A percentile compares a stretch with the other conserved stretches of the same genome.
Evolutionary conservation across 1,284 basidiomycete genomes (phyloP).

Genomic region (Puccinia novopanici): DNA sequence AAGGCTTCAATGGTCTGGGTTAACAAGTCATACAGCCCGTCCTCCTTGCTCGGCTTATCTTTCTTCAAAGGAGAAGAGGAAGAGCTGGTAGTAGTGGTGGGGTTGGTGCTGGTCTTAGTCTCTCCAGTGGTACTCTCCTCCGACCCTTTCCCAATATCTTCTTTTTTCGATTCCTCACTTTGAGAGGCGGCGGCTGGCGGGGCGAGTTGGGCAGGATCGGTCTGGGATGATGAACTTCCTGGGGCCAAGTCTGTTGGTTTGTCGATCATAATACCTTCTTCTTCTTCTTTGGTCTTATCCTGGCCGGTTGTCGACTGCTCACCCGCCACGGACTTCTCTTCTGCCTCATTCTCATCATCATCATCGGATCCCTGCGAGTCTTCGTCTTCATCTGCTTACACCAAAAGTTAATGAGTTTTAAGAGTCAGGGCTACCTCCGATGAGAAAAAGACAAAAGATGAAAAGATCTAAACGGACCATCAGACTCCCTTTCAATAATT

Average conservation of each 20-base stretch:
- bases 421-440: slow-evolving; percentile 70
- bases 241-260: neutral
- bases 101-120: neutral
- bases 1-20: slow-evolving; percentile 38
- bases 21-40: slow-evolving; percentile 27
- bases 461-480: slow-evolving; percentile 19
- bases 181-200: neutral
- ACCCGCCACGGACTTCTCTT: neutral
- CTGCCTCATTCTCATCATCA: slow-evolving; percentile 13
- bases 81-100: no score
- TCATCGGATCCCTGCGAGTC: slow-evolving; percentile 67
- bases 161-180: neutral
- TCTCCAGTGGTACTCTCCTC: neutral
- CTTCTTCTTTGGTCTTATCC: neutral
- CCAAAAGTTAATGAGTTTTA: slow-evolving; percentile 67
- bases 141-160: neutral
- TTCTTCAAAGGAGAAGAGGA: slow-evolving; percentile 23
- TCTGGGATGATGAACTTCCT: neutral
- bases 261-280: neutral
- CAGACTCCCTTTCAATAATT: slow-evolving; percentile 47
- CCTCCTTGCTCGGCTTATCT: slow-evolving; percentile 17
- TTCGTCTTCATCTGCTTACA: slow-evolving; percentile 60
- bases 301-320: neutral
- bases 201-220: neutral
- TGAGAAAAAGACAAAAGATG: neutral